Base-by-base conservation (phyloP, 2,329 filamentous ascomycete species). In the Epichloe hybrida region DNA sequence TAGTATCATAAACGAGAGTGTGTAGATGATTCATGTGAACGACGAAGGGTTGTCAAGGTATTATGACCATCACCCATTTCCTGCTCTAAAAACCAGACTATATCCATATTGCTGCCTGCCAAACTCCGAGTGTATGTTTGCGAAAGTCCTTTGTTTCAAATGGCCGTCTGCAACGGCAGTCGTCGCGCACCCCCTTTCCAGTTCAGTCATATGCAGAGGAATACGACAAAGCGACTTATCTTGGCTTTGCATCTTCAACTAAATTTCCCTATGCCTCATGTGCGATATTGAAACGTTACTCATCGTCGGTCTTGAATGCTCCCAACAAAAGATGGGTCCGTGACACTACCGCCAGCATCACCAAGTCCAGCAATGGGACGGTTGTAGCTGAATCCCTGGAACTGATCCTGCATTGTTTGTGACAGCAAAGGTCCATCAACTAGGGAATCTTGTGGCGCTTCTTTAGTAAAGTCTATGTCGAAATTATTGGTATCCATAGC, bases 301-400 rank as follows among this genome's bases (percentile, higher is more conserved):
- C 62, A 67, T 61, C 64, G 62, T 53, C 63, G 61, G 56, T 79
- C 78, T 58, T 76, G 72, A 56, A 83, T 71, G 64, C 79, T 83
- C 56, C 79, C 78, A 36, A 80, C 76, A 60, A 81, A 82, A 31
- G 79, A 81, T 8, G 88, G 87, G 65, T 95, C 93, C 70, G 86
- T 94, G 55, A 97, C 85, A 69, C 89, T 95, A 55, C 93, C 91
- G 57, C 93, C 91, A 35, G 85, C 93, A 68, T 97, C 91, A 42
- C 88, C 89, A 37, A 96, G 77, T 48, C 91, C 91, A 52, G 90
- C 89, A 57, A 97, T 90, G 20, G 91, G 93, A 53, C 93, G 81
- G 71, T 96, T 97, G 76, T 97, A 97, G 56, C 87, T 95, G 83
- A 94, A 98, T 53, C 93, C 93, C 39, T 83, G 81, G 65, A 98